phyloP scores from a whole-genome alignment of 371 early-diverging fungal genomes.

The Choanephora cucurbitarum region DNA sequence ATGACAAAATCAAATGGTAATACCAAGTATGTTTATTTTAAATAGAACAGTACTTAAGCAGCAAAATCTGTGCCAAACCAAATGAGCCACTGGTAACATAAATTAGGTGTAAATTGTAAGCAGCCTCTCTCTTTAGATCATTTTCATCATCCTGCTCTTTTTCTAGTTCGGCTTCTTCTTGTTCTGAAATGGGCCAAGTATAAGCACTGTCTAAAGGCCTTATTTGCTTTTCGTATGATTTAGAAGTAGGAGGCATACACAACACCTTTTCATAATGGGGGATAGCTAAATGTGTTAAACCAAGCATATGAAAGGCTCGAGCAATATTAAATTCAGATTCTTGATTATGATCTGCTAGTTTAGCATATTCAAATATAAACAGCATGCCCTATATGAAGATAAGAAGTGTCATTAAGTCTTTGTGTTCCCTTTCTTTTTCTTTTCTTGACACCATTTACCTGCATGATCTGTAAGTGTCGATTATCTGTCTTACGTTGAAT shows the following conservation, averaged over 20 bases:
- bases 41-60: slow-evolving; percentile 65
- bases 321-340: slow-evolving; percentile 88
- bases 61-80: slow-evolving; percentile 67
- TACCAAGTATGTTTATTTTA: too few species aligned
- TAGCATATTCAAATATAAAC: slow-evolving; percentile 70
- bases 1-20: too few species aligned
- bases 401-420: not conserved
- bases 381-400: slow-evolving; percentile 66
- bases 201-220: slow-evolving; percentile 32
- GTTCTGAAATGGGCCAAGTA: slow-evolving; percentile 22
- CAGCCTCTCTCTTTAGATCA: slow-evolving; percentile 67
- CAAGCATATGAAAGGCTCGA: slow-evolving; percentile 84
- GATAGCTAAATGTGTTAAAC: slow-evolving; percentile 77
- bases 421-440: too few species aligned
- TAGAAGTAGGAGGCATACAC: slow-evolving; percentile 46
- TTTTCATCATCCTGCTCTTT: slow-evolving; percentile 50
- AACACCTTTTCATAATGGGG: slow-evolving; percentile 81
- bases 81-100: slow-evolving; percentile 71
- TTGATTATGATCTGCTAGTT: slow-evolving; percentile 52
- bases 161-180: slow-evolving; percentile 17
- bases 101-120: slow-evolving; percentile 77
- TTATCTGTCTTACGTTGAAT: slow-evolving; percentile 72
- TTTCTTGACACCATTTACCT: slow-evolving; percentile 44
- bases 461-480: slow-evolving; percentile 68
- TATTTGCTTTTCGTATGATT: slow-evolving; percentile 17